phyloP scores from a whole-genome alignment of 2,329 filamentous ascomycete genomes.

The Dendrostoma leiphaemia region DNA sequence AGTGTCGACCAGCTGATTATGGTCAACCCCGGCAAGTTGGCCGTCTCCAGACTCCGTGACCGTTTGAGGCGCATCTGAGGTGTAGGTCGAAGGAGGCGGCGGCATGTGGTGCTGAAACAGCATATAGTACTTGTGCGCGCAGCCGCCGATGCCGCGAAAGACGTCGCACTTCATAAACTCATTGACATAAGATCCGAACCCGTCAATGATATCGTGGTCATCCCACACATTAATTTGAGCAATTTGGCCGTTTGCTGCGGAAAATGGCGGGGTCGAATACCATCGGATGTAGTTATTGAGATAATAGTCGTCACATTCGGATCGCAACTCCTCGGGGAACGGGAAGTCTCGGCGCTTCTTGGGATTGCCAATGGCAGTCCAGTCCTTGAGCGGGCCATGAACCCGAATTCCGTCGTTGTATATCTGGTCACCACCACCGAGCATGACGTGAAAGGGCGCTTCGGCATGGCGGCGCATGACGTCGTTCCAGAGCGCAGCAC shows the following conservation, averaged over 20 bases:
- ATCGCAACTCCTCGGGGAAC: conserved; percentile 76
- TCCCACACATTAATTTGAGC: conserved; percentile 98
- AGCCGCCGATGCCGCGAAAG: conserved; percentile 86
- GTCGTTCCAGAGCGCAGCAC: conserved; percentile 93
- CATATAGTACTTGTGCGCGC: conserved; percentile 97
- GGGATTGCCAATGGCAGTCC: conserved; percentile 82
- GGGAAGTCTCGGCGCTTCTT: conserved; percentile 75
- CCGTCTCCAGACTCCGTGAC: conserved; percentile 6
- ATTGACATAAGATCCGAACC: conserved; percentile 90
- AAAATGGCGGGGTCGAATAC: conserved; percentile 84
- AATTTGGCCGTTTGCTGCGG: conserved; percentile 84
- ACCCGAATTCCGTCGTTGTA: conserved; percentile 95
- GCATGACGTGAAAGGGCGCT: conserved; percentile 90
- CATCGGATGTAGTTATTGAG: conserved; percentile 82
- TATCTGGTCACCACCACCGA: conserved; percentile 92
- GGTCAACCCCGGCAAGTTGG: conserved; percentile 52
- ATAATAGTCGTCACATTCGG: conserved; percentile 87
- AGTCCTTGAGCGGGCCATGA: conserved; percentile 73
- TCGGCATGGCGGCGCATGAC: conserved; percentile 78
- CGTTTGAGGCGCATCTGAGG: conserved; percentile 62
- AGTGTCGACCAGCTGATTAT: conserved; percentile 69
- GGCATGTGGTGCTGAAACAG: conserved; percentile 94
- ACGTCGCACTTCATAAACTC: conserved; percentile 90
- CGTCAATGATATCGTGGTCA: conserved; percentile 71
- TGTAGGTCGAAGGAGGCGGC: conserved; percentile 82